Percentiles rank a stretch among this genome's conserved stretches.
Conservation (phyloP, 2,329 filamentous ascomycete species). For the Colletotrichum liriopes region DNA sequence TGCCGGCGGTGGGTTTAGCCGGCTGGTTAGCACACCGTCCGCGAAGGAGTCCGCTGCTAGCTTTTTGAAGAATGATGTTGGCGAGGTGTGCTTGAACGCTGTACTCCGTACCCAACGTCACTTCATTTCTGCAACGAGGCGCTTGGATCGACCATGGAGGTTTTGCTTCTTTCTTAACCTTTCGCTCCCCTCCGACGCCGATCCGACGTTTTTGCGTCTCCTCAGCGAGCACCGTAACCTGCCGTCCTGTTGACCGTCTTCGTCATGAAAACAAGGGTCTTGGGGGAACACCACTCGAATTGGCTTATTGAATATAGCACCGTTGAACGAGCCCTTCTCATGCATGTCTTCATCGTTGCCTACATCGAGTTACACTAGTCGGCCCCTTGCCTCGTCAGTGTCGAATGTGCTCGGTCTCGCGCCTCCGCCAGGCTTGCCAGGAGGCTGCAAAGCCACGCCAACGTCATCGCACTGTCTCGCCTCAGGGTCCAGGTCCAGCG, state of each 20-base stretch:
- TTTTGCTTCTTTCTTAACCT: conserved; percentile 16
- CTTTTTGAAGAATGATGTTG: too few species aligned
- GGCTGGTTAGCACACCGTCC: not conserved
- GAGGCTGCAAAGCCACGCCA: conserved; percentile 32
- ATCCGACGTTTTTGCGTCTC: conserved; percentile 8
- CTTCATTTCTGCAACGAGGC: conserved; percentile 11
- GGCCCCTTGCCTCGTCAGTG: not conserved
- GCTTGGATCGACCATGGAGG: conserved; percentile 16
- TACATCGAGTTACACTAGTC: not conserved
- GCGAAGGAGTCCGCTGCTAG: conserved; percentile 1
- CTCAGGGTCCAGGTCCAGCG: conserved; percentile 28
- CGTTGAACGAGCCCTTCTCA: not conserved
- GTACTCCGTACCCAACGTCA: not conserved
- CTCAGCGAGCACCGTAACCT: not conserved
- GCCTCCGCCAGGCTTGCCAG: conserved; percentile 23
- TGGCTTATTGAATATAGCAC: not conserved
- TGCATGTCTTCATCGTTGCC: not conserved
- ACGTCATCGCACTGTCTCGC: conserved; percentile 40
- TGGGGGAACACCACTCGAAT: not conserved
- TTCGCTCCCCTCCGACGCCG: conserved; percentile 12
- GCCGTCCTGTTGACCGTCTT: not conserved
- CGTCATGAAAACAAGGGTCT: not conserved
- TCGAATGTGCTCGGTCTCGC: conserved; percentile 15
- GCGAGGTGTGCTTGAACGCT: not conserved
- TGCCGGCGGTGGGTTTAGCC: not conserved